Evolutionary conservation across 768 basidiomycete genomes (phyloP).

Genomic region (Pleurotus sapidus): DNA sequence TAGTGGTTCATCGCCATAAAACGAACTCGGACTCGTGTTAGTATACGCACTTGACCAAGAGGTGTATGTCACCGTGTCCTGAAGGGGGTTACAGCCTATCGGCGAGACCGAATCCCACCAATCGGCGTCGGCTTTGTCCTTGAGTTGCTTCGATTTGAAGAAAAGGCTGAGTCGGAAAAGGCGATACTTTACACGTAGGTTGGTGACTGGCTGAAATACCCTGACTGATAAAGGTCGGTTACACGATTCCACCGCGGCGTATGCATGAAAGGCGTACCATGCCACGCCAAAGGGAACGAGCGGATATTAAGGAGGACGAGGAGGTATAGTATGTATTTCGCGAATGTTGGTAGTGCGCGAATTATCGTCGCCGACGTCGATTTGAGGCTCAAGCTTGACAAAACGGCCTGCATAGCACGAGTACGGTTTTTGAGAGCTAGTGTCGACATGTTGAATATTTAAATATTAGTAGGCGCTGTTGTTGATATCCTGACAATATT

Average conservation of each 20-base stretch:
- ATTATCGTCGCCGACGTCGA: not conserved
- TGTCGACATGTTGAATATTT: too few relatives aligned
- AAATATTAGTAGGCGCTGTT: too few relatives aligned
- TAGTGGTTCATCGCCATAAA: too few relatives aligned
- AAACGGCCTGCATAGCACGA: too few relatives aligned
- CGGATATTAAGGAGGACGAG: slow-evolving; percentile 57
- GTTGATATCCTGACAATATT: too few relatives aligned
- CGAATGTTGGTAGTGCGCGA: slow-evolving; percentile 6
- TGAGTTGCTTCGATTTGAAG: slow-evolving; percentile 31
- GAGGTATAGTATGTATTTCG: slow-evolving; percentile 41
- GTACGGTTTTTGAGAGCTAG: too few relatives aligned
- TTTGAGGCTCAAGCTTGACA: too few relatives aligned
- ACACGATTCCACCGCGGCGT: not conserved
- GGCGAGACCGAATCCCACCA: slow-evolving; percentile 51
- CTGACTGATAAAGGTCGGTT: slow-evolving; percentile 30
- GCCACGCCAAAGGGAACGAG: slow-evolving; percentile 68
- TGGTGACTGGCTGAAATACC: slow-evolving; percentile 47
- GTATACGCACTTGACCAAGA: slow-evolving; percentile 54
- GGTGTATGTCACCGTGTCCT: slow-evolving; percentile 33
- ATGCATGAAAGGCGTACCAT: slow-evolving; percentile 42
- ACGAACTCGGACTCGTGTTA: not conserved
- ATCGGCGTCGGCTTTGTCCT: slow-evolving; percentile 28
- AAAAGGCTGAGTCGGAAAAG: slow-evolving; percentile 30
- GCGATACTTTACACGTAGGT: slow-evolving; percentile 27
- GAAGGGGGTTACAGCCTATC: slow-evolving; percentile 57